Evolutionary conservation across 108 stramenopile genomes (phyloP), one percentile per base, ranked within the genome.

Genomic region (Nitzschia sp.): DNA sequence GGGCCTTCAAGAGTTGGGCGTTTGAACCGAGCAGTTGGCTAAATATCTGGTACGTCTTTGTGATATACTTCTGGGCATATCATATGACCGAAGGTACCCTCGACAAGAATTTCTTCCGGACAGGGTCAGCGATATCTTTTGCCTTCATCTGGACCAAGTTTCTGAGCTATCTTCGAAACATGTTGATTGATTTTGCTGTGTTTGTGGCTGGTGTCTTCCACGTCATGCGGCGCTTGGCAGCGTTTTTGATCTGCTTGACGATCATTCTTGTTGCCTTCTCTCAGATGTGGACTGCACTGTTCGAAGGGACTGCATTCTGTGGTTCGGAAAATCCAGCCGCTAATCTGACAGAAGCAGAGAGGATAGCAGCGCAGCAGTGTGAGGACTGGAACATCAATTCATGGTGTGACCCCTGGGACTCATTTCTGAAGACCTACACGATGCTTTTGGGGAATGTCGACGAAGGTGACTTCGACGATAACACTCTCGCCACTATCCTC

Each of bases 401-500:
- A 35, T 87, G 69, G 72, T 92, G 91, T 56, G 72, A 64, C 58
- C 70, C 72, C 28, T 75, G 78, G 73, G 55, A 72, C 23, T 77
- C 86, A 0, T 82, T 92, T 23, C 47, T 87, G 30, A 70, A 69
- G 26, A 81, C 87, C 9, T 91, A 82, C 75, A 91, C 87, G 15
- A 87, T 87, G 85, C 70, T 88, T 51, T 35, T 91, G 29, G 87
- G 87, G 13, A 82, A 91, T 55, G 72, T 82, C 18, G 86, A 78
- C 59, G 75, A 85, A 11, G 27, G 38, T 30, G 31, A 62, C 72
- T 63, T 88, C 68, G 60, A 36, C 6, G 80, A 62, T 63, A 33
- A 81, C 57, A 29, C 35, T 68, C 54, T 74, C 0, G 71, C 71
- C 0, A 45, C 75, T 9, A 55, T 76, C 27, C 34, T 89, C 15